Evolutionary conservation across 306 rosid species (phyloP).

Genomic region (Cucumis melo): DNA sequence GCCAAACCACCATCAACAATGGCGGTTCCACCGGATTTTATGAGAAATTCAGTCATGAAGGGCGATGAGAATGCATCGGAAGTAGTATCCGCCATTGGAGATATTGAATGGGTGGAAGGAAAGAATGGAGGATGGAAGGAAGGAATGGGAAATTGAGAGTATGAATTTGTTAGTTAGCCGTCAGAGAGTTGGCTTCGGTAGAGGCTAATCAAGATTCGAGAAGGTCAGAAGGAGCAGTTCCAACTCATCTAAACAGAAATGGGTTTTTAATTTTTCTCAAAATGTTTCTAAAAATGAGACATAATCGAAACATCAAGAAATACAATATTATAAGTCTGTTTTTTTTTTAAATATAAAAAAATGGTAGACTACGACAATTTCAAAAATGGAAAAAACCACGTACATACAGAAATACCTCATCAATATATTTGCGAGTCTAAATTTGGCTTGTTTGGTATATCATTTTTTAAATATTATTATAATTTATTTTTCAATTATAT

Average conservation of each 20-base stretch:
- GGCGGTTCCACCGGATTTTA: constrained; percentile 53
- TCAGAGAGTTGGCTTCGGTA: neutral
- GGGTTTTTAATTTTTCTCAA: too few relatives aligned
- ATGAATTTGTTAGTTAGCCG: neutral
- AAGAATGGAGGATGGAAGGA: neutral
- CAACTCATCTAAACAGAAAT: neutral
- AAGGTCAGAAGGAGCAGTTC: neutral
- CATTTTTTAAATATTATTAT: too few relatives aligned
- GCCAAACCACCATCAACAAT: constrained; percentile 83
- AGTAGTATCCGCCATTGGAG: neutral
- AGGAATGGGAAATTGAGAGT: neutral
- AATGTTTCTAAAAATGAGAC: too few relatives aligned
- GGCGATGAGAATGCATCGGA: constrained; percentile 2
- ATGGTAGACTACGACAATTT: too few relatives aligned
- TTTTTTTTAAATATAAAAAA: too few relatives aligned
- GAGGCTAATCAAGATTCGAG: neutral
- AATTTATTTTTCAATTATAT: too few relatives aligned
- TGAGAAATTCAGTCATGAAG: constrained; percentile 36
- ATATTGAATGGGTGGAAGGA: neutral
- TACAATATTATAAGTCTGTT: too few relatives aligned
- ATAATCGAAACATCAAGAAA: too few relatives aligned
- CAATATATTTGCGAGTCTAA: too few relatives aligned
- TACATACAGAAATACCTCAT: too few relatives aligned
- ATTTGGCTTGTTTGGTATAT: too few relatives aligned
- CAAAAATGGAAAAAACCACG: too few relatives aligned